Evolutionary conservation across 306 rosid species (phyloP), one percentile per base, ranked within the genome.

Genomic region (Pueraria montana): DNA sequence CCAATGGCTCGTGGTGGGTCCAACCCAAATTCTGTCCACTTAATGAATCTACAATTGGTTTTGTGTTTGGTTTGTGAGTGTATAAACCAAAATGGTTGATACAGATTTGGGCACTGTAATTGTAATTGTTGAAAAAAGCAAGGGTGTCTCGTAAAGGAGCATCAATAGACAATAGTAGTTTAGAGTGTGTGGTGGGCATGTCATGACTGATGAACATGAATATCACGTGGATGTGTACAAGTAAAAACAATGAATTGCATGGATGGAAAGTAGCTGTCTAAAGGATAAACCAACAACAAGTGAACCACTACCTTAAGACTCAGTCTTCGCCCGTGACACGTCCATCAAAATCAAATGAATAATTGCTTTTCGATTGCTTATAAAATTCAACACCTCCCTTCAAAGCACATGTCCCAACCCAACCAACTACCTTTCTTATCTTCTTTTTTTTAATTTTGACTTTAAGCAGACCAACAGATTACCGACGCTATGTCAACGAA

Each of bases 281-380:
- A n/a, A 32, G 5, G 11, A 50, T 5, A 8, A 73, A 36, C 49
- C 24, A 45, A 8, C 10, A 66, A 66, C 68, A 40, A 38, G 21
- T 38, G 71, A 76, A 76, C 36, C 63, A 30, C 49, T 46, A 36
- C 81, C 63, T 48, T 2, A 63, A 73, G 58, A 63, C 46, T 38
- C 68, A 17, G 21, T 62, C 80, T 48, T 81, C 21, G 20, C 74
- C 52, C 74, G 79, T 81, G 84, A 79, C 69, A 38, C 64, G 2
- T n/a, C 30, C 59, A 43, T 62, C 14, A 43, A n/a, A n/a, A 46
- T 13, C 17, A 13, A 40, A 14, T 16, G 26, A 76, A 40, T 63
- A 62, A 64, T 63, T 13, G 48, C 9, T 38, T 38, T 38, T 38
- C 2, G 9, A 38, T 38, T 7, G 11, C 81, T 77, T 30, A 21